Conservation (phyloP, 1,284 basidiomycete genomes). For the Cerrena zonata region DNA sequence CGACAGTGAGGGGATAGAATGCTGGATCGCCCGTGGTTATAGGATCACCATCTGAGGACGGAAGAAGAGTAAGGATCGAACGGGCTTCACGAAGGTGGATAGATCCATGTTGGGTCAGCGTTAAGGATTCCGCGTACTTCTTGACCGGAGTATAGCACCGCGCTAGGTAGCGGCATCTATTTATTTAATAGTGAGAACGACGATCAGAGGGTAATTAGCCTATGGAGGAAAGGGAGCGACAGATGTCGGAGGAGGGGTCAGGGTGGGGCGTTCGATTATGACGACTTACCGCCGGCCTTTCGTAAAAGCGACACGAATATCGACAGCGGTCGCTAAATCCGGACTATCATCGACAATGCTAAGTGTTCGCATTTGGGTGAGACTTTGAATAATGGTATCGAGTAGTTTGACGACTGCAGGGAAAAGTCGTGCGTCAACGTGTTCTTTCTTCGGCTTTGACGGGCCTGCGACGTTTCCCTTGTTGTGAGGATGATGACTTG, state of each 20-base stretch:
- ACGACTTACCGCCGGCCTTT: slow-evolving; percentile 66
- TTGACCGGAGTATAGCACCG: slow-evolving; percentile 65
- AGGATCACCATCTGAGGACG: slow-evolving; percentile 37
- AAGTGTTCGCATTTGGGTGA: slow-evolving; percentile 76
- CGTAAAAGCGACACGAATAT: slow-evolving; percentile 69
- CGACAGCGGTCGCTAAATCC: slow-evolving; percentile 71
- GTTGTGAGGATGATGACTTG: slow-evolving; percentile 20
- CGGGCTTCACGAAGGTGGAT: slow-evolving; percentile 68
- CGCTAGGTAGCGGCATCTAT: slow-evolving; percentile 67
- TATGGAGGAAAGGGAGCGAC: background rate
- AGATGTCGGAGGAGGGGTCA: background rate
- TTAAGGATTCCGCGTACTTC: slow-evolving; percentile 66
- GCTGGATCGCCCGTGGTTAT: slow-evolving; percentile 36
- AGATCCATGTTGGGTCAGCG: slow-evolving; percentile 61
- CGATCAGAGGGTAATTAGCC: background rate
- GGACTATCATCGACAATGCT: slow-evolving; percentile 85
- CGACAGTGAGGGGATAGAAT: slow-evolving; percentile 51
- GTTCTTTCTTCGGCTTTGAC: slow-evolving; percentile 35
- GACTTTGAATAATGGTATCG: slow-evolving; percentile 78
- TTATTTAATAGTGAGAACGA: too few relatives aligned
- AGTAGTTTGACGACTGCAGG: slow-evolving; percentile 84
- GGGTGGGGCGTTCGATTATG: background rate
- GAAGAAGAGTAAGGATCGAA: slow-evolving; percentile 37
- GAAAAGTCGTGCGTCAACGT: slow-evolving; percentile 63
- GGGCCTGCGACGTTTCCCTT: slow-evolving; percentile 17